Base-by-base conservation (phyloP, 2,329 filamentous ascomycete species). In the Aspergillus ibericus region DNA sequence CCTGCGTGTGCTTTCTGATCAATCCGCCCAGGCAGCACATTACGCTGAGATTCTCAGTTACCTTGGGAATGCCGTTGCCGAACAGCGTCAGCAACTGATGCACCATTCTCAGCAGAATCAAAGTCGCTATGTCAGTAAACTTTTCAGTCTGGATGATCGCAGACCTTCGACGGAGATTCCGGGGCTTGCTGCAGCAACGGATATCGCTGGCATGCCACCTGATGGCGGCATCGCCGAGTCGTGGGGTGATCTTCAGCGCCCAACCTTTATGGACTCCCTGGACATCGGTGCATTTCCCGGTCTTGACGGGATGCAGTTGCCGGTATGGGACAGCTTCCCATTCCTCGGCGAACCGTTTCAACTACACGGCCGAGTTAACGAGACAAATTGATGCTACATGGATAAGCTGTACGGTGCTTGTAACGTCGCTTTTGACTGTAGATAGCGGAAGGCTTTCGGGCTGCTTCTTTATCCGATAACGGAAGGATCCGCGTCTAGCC, bases 1-100 rank as follows among this genome's bases (percentile, higher is more conserved):
- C 1, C 75, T 87, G 1, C 73, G 72, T 1, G 77, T 77, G 32
- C 68, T 86, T 0, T 77, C 81, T 0, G 68, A 69, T 0, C 77
- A 81, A 49, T 84, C 82, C 40, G 81, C 83, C 0, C 84, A 86
- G 60, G 84, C 84, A 3, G 79, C 77, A 2, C 83, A 85, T 53
- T 86, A 87, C 63, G 76, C 79, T 12, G 82, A 85, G 5, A 86
- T 86, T 18, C 72, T 86, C 7, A 80, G 74, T 0, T 71, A 77
- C 2, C 70, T 84, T 4, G 75, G 77, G 0, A 76, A 77, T 9
- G 81, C 81, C 0, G 78, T 83, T 9, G 63, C 67, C 3, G 73
- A 79, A 51, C 77, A 79, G 59, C 75, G 78, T 13, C 70, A 74
- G 40, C 68, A 69, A 27, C 59, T 72, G 2, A 55, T 63, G 7